Conservation (phyloP, 768 basidiomycete genomes). For the Leccinum variicolor region DNA sequence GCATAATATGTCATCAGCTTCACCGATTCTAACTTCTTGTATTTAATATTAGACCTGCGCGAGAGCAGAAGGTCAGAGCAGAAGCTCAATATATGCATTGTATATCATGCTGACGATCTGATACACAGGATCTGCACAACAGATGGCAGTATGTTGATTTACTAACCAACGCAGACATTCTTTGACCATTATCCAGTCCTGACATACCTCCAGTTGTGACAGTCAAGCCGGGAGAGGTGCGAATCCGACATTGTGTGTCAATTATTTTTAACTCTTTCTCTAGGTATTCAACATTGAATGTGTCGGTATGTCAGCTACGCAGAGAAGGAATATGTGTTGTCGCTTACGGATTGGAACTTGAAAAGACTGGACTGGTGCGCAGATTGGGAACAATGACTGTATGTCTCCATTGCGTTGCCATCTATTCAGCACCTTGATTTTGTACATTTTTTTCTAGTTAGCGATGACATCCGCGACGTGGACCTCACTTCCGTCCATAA, state of each 20-base stretch:
- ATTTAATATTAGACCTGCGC: conserved; percentile 36
- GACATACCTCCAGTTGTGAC: conserved; percentile 61
- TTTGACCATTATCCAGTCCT: conserved; percentile 37
- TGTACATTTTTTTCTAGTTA: conserved; percentile 33
- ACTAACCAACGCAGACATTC: background rate
- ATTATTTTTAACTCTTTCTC: background rate
- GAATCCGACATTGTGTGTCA: background rate
- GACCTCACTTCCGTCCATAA: conserved; percentile 68
- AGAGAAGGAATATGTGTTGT: background rate
- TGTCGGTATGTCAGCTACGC: conserved; percentile 42
- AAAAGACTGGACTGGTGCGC: conserved; percentile 75
- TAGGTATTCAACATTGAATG: conserved; percentile 72
- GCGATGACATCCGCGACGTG: conserved; percentile 65
- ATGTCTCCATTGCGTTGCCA: conserved; percentile 14
- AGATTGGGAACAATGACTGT: conserved; percentile 77
- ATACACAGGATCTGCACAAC: conserved; percentile 57
- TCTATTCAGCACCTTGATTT: background rate
- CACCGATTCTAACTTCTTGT: background rate
- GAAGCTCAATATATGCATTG: background rate
- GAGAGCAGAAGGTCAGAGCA: conserved; percentile 52
- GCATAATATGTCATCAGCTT: conserved; percentile 15
- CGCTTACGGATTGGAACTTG: conserved; percentile 1
- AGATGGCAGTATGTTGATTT: conserved; percentile 62
- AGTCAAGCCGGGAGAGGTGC: conserved; percentile 59
- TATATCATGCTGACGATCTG: background rate